phyloP scores from a whole-genome alignment of 805 yeast genomes.

The Naumovozyma castellii region DNA sequence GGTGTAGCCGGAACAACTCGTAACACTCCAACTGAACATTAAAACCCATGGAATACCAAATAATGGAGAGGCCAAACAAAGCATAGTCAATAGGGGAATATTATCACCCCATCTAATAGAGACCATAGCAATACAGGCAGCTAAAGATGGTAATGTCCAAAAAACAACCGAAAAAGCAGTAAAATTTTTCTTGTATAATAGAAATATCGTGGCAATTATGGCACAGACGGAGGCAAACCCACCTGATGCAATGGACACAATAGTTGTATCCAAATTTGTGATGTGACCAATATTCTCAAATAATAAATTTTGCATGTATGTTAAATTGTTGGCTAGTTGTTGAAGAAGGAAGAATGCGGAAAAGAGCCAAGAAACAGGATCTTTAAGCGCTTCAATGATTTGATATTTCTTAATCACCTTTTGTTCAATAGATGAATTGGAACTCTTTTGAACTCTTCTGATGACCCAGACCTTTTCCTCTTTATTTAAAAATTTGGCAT shows the following conservation, averaged over 20 bases:
- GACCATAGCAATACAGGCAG: conserved; percentile 38
- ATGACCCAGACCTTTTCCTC: conserved; percentile 47
- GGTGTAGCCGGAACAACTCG: conserved; percentile 40
- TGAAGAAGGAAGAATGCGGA: conserved; percentile 34
- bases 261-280: conserved; percentile 36
- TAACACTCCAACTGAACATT: conserved; percentile 30
- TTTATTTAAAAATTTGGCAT: conserved; percentile 37
- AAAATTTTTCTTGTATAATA: conserved; percentile 30
- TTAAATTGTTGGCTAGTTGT: conserved; percentile 43
- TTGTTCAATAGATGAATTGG: conserved; percentile 37
- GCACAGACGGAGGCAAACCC: conserved; percentile 39
- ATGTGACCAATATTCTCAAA: conserved; percentile 39
- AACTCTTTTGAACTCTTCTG: conserved; percentile 34
- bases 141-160: conserved; percentile 37
- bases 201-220: conserved; percentile 30
- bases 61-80: conserved; percentile 39
- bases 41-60: conserved; percentile 36
- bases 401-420: conserved; percentile 40
- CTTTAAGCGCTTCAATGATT: conserved; percentile 41
- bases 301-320: conserved; percentile 44
- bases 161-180: conserved; percentile 33
- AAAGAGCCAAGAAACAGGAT: conserved; percentile 40
- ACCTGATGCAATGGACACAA: conserved; percentile 46
- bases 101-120: conserved; percentile 38
- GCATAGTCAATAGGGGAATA: conserved; percentile 38